A percentile compares a stretch with the other conserved stretches of the same genome.
Conservation (phyloP, 2,329 filamentous ascomycete genomes). For the Fusarium compactum region DNA sequence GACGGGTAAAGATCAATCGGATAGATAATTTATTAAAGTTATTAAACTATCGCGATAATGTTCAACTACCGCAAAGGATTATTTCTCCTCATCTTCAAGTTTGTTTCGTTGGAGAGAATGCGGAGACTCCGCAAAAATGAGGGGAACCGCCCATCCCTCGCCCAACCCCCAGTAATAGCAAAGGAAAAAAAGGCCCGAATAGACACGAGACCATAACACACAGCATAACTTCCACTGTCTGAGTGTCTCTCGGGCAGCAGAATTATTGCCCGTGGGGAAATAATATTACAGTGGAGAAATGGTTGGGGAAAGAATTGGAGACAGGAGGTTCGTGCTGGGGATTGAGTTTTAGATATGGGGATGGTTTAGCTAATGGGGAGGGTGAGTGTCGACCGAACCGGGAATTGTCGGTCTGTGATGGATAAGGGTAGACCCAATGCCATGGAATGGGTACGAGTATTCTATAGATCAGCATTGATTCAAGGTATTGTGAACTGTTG, state of each 20-base stretch:
- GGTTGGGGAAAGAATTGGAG: constrained; percentile 23
- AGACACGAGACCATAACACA: background rate
- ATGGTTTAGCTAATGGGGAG: background rate
- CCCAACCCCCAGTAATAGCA: constrained; percentile 3
- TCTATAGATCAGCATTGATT: background rate
- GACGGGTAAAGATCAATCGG: too few species aligned
- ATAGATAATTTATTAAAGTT: background rate
- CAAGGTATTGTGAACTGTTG: background rate
- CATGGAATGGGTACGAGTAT: constrained; percentile 1
- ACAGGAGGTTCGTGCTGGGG: background rate
- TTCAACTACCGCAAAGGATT: background rate
- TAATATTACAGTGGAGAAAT: background rate
- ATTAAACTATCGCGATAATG: background rate
- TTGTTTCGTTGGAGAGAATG: constrained; percentile 34
- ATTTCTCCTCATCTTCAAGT: background rate
- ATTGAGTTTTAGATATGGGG: background rate
- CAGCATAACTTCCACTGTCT: background rate
- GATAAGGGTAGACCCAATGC: background rate
- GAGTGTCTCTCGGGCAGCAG: constrained; percentile 8
- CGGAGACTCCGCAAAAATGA: constrained; percentile 40
- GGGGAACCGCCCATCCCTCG: background rate
- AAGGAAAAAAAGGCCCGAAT: constrained; percentile 26
- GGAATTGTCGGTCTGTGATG: background rate
- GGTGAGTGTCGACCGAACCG: constrained; percentile 6
- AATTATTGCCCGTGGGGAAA: constrained; percentile 31